Percentiles rank a stretch among this genome's conserved stretches.
Evolutionary conservation across 352 stramenopile species (phyloP).

Genomic region (Globisporangium yorkense): DNA sequence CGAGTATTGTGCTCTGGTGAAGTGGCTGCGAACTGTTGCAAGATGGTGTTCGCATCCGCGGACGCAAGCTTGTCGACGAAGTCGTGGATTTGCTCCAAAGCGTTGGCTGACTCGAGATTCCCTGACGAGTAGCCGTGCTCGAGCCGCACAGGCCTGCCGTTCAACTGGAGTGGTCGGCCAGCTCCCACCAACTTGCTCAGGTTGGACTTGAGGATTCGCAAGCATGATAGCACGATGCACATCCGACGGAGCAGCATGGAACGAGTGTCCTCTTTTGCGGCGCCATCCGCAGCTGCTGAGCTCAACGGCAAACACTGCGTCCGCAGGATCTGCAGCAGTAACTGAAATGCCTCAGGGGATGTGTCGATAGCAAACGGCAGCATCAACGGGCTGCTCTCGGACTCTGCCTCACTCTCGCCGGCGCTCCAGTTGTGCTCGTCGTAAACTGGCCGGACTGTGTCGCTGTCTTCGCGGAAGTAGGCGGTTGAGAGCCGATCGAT

Average conservation of each 20-base stretch:
- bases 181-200: conserved; percentile 19
- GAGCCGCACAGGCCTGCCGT: neutral
- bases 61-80: conserved; percentile 5
- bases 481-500: conserved; percentile 30
- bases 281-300: neutral
- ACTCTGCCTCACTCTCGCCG: neutral
- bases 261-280: neutral
- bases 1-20: neutral
- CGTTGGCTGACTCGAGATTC: neutral
- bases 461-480: conserved; percentile 18
- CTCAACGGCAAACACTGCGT: neutral
- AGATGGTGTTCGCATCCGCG: neutral
- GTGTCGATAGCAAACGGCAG: conserved; percentile 42
- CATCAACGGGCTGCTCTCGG: conserved; percentile 1
- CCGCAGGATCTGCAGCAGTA: conserved; percentile 26
- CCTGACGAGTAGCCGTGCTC: neutral
- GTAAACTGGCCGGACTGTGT: neutral
- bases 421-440: neutral
- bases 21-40: neutral
- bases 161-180: neutral
- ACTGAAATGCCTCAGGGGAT: conserved; percentile 15
- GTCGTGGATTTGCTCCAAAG: conserved; percentile 6
- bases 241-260: conserved; percentile 9
- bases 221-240: conserved; percentile 25
- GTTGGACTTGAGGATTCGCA: conserved; percentile 44